Percentiles rank a stretch among this genome's conserved stretches.
These are phyloP conservation scores for Nothophoma quercina DNA, from an alignment of 2,329 filamentous ascomycete genomes.

Conservation along the genomic window DNA sequence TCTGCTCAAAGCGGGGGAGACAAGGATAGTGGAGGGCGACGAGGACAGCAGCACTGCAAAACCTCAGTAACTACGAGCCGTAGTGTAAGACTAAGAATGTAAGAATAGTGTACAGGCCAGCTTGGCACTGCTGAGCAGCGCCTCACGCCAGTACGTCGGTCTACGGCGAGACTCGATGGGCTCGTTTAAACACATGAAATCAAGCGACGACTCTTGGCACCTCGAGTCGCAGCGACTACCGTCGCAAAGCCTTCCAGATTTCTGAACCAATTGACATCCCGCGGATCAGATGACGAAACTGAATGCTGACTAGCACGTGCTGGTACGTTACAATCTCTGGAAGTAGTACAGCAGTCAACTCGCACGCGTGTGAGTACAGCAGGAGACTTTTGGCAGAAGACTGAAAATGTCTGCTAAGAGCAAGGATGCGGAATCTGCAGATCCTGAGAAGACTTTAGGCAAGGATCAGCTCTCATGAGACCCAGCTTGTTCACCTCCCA, in stretches of 20 bases:
- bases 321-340: background rate
- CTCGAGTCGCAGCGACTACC: background rate
- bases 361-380: background rate
- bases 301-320: background rate
- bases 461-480: background rate
- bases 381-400: background rate
- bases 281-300: background rate
- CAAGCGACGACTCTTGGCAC: constrained; percentile 6
- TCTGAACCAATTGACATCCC: background rate
- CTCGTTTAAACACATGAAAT: constrained; percentile 8
- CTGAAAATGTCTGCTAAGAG: background rate
- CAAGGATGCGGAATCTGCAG: background rate
- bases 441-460: background rate
- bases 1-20: constrained; percentile 54
- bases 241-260: background rate
- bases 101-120: constrained; percentile 32
- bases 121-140: background rate
- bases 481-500: background rate
- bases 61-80: constrained; percentile 28
- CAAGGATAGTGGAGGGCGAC: constrained; percentile 43
- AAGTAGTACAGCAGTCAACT: background rate
- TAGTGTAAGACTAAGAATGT: constrained; percentile 25
- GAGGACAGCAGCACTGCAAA: constrained; percentile 16
- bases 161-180: background rate
- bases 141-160: background rate